Percentiles rank a stretch among this genome's conserved stretches.
phyloP scores from a whole-genome alignment of 2,329 filamentous ascomycete genomes.

The Emergomyces africanus region DNA sequence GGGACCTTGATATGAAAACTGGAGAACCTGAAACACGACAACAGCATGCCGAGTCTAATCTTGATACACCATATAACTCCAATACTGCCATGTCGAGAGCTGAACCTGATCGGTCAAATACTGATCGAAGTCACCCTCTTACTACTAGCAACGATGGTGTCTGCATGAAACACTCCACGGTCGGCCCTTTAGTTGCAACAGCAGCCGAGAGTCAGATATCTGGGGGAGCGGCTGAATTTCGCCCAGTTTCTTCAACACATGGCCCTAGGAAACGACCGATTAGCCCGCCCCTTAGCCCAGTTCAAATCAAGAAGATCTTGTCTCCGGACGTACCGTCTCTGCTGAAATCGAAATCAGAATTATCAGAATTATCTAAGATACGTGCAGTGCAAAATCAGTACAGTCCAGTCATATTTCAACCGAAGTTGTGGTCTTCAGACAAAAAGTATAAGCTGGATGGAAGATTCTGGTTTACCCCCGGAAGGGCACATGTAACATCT shows the following conservation, averaged over 20 bases:
- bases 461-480: conserved; percentile 29
- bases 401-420: conserved; percentile 39
- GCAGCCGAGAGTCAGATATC: not conserved
- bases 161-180: too few species aligned
- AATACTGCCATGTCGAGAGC: not conserved
- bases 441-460: conserved; percentile 41
- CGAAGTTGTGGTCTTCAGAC: conserved; percentile 35
- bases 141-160: too few species aligned
- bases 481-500: conserved; percentile 1
- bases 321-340: conserved; percentile 17
- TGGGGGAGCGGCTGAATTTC: not conserved
- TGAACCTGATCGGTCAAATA: not conserved
- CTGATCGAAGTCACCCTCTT: not conserved
- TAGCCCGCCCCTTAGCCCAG: conserved; percentile 29
- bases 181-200: not conserved
- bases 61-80: not conserved
- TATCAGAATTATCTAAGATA: conserved; percentile 3
- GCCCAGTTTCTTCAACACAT: not conserved
- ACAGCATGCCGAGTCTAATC: not conserved
- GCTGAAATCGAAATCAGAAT: not conserved
- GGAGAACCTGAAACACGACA: not conserved
- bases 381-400: conserved; percentile 30
- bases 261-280: conserved; percentile 17
- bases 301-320: conserved; percentile 34
- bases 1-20: not conserved